phyloP scores from a whole-genome alignment of 768 basidiomycete species.

The Guyanaporus albipodus region DNA sequence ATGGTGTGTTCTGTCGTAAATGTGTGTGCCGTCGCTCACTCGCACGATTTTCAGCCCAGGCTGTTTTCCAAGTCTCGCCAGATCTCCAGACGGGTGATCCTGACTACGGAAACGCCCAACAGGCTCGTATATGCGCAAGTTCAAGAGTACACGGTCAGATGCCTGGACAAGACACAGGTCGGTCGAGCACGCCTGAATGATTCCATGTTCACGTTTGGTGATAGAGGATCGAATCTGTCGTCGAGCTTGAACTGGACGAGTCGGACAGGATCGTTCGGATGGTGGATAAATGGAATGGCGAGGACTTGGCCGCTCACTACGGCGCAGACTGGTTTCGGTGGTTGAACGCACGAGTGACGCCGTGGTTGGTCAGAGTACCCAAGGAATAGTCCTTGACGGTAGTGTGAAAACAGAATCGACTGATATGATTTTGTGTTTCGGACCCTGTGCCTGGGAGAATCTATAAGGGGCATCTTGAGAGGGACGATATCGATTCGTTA shows the following conservation, averaged over 20 bases:
- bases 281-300: neutral
- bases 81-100: constrained; percentile 37
- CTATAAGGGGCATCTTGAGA: neutral
- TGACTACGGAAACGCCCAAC: neutral
- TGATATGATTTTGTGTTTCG: too few species aligned
- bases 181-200: neutral
- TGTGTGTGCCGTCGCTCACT: neutral
- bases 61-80: constrained; percentile 46
- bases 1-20: neutral
- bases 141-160: neutral
- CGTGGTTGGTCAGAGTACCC: neutral
- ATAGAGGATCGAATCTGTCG: neutral
- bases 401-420: too few species aligned
- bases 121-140: neutral
- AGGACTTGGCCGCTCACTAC: neutral
- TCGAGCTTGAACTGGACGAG: neutral
- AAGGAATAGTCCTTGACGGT: neutral
- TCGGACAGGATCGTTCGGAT: neutral
- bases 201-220: neutral
- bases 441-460: neutral
- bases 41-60: neutral
- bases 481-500: constrained; percentile 1
- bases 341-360: neutral
- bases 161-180: neutral
- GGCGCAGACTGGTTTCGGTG: neutral